Percentiles rank a stretch among this genome's conserved stretches.
These are phyloP conservation scores for Lotmaria passim DNA, from an alignment of 208 protist genomes.

Conservation along the genomic window DNA sequence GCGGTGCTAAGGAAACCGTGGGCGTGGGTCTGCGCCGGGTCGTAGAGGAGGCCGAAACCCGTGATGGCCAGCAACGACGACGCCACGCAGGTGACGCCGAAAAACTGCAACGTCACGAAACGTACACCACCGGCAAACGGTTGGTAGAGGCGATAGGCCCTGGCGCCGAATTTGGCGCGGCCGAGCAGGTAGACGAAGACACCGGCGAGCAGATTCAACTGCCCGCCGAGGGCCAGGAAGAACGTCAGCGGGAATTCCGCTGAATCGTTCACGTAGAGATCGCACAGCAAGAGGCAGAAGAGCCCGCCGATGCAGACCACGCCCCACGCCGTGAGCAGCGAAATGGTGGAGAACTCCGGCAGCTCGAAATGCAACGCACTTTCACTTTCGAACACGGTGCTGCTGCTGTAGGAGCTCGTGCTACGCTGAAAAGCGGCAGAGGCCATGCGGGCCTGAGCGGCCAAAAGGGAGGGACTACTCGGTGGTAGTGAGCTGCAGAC, in stretches of 20 bases:
- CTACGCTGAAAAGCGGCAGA: neutral
- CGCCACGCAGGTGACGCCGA: slow-evolving; percentile 54
- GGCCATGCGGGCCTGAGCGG: slow-evolving; percentile 6
- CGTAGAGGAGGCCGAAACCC: slow-evolving; percentile 43
- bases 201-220: slow-evolving; percentile 48
- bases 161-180: slow-evolving; percentile 42
- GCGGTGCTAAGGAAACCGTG: slow-evolving; percentile 53
- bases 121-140: slow-evolving; percentile 74
- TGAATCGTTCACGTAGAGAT: slow-evolving; percentile 60
- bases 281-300: slow-evolving; percentile 56
- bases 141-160: slow-evolving; percentile 73
- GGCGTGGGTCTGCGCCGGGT: slow-evolving; percentile 22
- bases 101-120: slow-evolving; percentile 79
- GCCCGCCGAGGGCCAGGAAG: slow-evolving; percentile 42
- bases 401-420: neutral
- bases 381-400: neutral
- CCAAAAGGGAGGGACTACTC: neutral
- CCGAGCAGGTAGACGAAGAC: slow-evolving; percentile 66
- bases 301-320: slow-evolving; percentile 49
- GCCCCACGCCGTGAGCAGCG: slow-evolving; percentile 60
- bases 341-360: slow-evolving; percentile 66
- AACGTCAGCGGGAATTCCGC: slow-evolving; percentile 62
- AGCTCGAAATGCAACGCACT: slow-evolving; percentile 16
- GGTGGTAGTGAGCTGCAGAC: slow-evolving; percentile 7
- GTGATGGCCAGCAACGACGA: slow-evolving; percentile 29